Percentiles rank a stretch among this genome's conserved stretches.
Evolutionary conservation across 441 rosid species (phyloP).

Genomic region (Populus hybrid): DNA sequence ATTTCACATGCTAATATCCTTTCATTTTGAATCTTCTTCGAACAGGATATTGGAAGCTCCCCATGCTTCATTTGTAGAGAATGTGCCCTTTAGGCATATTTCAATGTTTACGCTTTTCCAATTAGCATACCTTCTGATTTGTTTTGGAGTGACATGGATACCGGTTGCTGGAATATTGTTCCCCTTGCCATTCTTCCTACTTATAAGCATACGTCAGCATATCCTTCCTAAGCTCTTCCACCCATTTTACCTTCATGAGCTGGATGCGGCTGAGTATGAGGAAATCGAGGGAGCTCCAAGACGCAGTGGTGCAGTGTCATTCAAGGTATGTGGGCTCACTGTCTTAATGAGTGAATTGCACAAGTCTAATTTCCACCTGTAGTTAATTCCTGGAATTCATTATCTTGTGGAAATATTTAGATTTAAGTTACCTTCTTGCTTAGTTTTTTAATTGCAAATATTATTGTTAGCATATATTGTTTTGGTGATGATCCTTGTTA

Average conservation of each 20-base stretch:
- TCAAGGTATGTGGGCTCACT: slow-evolving; percentile 10
- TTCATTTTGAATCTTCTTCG: background rate
- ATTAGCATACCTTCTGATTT: slow-evolving; percentile 49
- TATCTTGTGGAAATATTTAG: too few relatives aligned
- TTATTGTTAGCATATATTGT: too few relatives aligned
- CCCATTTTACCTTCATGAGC: slow-evolving; percentile 51
- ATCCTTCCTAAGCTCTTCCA: slow-evolving; percentile 58
- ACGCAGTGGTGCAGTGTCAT: slow-evolving; percentile 16
- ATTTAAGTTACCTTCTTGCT: too few relatives aligned
- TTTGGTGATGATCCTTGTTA: too few relatives aligned
- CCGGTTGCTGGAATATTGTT: slow-evolving; percentile 51
- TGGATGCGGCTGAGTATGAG: slow-evolving; percentile 79
- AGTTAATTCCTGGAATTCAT: background rate
- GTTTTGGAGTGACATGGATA: slow-evolving; percentile 78
- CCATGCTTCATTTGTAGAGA: slow-evolving; percentile 39
- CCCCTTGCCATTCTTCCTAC: slow-evolving; percentile 73
- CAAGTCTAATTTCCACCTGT: background rate
- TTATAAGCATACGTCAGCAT: slow-evolving; percentile 58
- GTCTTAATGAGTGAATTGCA: background rate
- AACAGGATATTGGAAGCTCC: slow-evolving; percentile 37
- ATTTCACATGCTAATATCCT: background rate
- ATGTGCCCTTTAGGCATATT: slow-evolving; percentile 34
- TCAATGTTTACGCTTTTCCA: slow-evolving; percentile 36
- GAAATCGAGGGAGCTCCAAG: slow-evolving; percentile 49
- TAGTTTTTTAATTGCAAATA: too few relatives aligned